A percentile compares a stretch with the other conserved stretches of the same genome.
phyloP scores from a whole-genome alignment of 2,329 filamentous ascomycete species.

The Dothistroma pini region DNA sequence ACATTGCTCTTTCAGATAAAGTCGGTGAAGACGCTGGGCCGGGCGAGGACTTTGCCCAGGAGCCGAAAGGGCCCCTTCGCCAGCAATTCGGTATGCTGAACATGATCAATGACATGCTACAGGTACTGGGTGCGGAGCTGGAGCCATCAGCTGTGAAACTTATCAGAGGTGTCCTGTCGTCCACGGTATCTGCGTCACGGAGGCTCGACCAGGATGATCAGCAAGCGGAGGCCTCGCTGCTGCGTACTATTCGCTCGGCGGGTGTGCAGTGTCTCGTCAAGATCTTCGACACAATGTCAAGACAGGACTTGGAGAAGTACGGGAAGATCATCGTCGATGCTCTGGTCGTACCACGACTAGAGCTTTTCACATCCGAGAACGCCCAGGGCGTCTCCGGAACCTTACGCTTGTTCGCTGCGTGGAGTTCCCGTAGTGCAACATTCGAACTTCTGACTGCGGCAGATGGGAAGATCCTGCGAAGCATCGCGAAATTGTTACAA shows the following conservation, averaged over 20 bases:
- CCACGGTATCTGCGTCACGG: conserved; percentile 48
- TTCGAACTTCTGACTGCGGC: conserved; percentile 66
- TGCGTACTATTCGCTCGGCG: conserved; percentile 63
- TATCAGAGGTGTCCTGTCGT: conserved; percentile 76
- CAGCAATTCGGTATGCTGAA: conserved; percentile 90
- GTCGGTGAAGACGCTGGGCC: conserved; percentile 28
- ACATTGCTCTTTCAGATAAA: conserved; percentile 67
- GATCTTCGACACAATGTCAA: conserved; percentile 69
- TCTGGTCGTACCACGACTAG: conserved; percentile 70
- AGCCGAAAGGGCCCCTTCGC: conserved; percentile 41
- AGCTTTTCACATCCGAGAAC: conserved; percentile 77
- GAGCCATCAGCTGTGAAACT: conserved; percentile 64
- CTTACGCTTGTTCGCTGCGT: conserved; percentile 74
- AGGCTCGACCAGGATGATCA: conserved; percentile 29
- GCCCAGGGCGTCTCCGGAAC: conserved; percentile 84
- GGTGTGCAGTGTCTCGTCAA: conserved; percentile 80
- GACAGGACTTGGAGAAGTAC: conserved; percentile 70
- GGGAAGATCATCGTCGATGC: conserved; percentile 68
- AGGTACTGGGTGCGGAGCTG: conserved; percentile 74
- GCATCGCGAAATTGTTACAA: conserved; percentile 68
- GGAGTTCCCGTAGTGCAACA: conserved; percentile 66
- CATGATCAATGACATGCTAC: conserved; percentile 83
- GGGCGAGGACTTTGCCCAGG: neutral
- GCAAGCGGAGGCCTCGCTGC: conserved; percentile 51
- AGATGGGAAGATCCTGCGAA: conserved; percentile 58